Percentiles rank a stretch among this genome's conserved stretches.
phyloP scores from a whole-genome alignment of 2,329 filamentous ascomycete genomes.

The Fusarium sp. region DNA sequence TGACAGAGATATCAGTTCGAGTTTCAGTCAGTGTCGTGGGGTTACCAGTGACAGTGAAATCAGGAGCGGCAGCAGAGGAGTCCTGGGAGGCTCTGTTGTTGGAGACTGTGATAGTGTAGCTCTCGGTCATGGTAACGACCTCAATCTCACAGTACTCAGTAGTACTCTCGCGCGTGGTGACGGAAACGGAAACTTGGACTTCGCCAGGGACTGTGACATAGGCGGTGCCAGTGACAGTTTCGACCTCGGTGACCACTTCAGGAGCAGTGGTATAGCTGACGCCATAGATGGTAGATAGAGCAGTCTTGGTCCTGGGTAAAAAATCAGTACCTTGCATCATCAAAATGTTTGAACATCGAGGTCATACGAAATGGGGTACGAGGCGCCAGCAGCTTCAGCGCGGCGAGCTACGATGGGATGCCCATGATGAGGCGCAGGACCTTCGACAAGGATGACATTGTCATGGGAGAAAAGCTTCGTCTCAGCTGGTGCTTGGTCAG shows the following conservation, averaged over 20 bases:
- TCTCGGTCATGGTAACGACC: constrained; percentile 41
- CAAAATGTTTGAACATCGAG: background rate
- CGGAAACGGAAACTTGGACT: constrained; percentile 40
- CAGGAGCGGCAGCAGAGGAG: constrained; percentile 36
- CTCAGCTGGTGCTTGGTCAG: constrained; percentile 19
- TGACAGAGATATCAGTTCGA: constrained; percentile 44
- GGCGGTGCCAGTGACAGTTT: constrained; percentile 45
- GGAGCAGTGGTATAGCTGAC: constrained; percentile 36
- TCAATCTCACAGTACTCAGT: constrained; percentile 37
- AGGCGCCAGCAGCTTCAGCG: constrained; percentile 30
- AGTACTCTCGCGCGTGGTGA: constrained; percentile 39
- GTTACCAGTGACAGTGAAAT: constrained; percentile 43
- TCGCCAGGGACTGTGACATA: constrained; percentile 44
- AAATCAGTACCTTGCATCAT: constrained; percentile 10
- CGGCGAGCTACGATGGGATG: constrained; percentile 28
- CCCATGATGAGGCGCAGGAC: background rate
- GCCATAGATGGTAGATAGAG: constrained; percentile 49
- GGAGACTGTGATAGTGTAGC: constrained; percentile 45
- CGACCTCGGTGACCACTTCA: constrained; percentile 32
- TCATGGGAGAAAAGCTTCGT: background rate
- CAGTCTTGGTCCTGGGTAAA: constrained; percentile 47
- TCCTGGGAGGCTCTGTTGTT: constrained; percentile 27
- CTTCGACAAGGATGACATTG: background rate
- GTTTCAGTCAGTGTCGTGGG: constrained; percentile 48
- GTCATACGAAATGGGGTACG: constrained; percentile 51